Conservation (phyloP, 2,329 filamentous ascomycete species). For the Daldinia sp. region DNA sequence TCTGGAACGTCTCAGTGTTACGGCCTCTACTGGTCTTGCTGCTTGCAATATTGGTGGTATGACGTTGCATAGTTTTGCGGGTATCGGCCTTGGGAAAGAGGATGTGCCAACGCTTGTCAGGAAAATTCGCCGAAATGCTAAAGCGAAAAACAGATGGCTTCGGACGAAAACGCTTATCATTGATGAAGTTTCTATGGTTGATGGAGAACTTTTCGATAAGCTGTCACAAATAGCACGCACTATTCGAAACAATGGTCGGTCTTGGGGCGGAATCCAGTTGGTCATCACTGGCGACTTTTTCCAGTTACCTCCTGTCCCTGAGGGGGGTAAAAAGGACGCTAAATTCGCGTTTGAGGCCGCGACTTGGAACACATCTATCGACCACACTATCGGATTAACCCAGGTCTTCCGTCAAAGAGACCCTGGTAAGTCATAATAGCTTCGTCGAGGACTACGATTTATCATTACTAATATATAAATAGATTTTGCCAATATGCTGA, state of each 20-base stretch:
- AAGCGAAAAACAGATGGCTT: constrained; percentile 89
- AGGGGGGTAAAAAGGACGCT: constrained; percentile 68
- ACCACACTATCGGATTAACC: constrained; percentile 93
- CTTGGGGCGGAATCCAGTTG: constrained; percentile 95
- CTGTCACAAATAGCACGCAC: constrained; percentile 85
- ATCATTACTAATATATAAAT: constrained; percentile 32
- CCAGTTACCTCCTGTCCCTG: constrained; percentile 92
- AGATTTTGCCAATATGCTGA: constrained; percentile 93
- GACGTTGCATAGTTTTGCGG: constrained; percentile 94
- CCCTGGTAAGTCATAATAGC: constrained; percentile 56
- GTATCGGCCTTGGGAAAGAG: constrained; percentile 95
- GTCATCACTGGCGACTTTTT: constrained; percentile 98
- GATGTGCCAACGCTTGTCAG: constrained; percentile 80
- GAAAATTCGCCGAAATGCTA: constrained; percentile 88
- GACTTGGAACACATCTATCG: constrained; percentile 91
- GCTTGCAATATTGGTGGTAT: constrained; percentile 97
- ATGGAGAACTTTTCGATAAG: constrained; percentile 96
- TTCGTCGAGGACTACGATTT: background rate
- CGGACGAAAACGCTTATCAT: constrained; percentile 87
- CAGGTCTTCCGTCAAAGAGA: constrained; percentile 98
- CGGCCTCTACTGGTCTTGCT: constrained; percentile 92
- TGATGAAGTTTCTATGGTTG: constrained; percentile 98
- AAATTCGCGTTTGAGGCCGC: constrained; percentile 94
- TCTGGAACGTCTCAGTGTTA: constrained; percentile 87
- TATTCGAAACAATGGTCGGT: constrained; percentile 87